Evolutionary conservation across 352 stramenopile genomes (phyloP), one percentile per base, ranked within the genome.

Genomic region (Elongisporangium senticosum): DNA sequence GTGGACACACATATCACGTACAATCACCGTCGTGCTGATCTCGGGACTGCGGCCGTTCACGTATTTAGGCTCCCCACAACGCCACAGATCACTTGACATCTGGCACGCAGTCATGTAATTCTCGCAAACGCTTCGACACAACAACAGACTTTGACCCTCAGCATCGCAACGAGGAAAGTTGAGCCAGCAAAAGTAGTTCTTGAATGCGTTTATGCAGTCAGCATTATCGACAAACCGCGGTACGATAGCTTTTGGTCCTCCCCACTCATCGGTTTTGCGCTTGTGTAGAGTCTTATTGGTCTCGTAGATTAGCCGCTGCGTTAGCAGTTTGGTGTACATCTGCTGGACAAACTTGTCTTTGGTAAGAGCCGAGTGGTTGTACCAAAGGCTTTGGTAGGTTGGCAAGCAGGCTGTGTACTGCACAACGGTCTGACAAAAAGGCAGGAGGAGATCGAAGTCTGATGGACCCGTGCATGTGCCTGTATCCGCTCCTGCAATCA

Each of bases 81-180:
- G 77, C 86, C 84, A 96, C 22, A 97, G 74, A 62, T 96, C 86
- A 15, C 78, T 73, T 37, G 72, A 69, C 60, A 95, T 83, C 51
- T 93, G 78, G 48, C 90, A 97, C 7, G 83, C 73, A 43, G 77
- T 88, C 64, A 97, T 95, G 61, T 85, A 96, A 62, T 97, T 97
- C 60, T 97, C 86, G 59, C 90, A 97, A 15, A 93, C 86, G 49
- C 82, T 95, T 54, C 87, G 79, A 23, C 90, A 97, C 26, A 97
- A 60, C 59, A 93, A 67, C 43, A 97, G 65, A 23, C 80, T 93
- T 11, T 74, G 63, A 6, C 85, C 76, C 55, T 94, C 85, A 21
- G 86, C 73, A 62, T 97, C 89, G 68, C 89, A 97, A 28, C 90
- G 77, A 19, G 90, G 90, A 63, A 97, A 97, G 68, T 96, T 97